Percentiles rank a stretch among this genome's conserved stretches.
Conservation (phyloP, 106 monocot genomes). For the Vanilla planifolia region DNA sequence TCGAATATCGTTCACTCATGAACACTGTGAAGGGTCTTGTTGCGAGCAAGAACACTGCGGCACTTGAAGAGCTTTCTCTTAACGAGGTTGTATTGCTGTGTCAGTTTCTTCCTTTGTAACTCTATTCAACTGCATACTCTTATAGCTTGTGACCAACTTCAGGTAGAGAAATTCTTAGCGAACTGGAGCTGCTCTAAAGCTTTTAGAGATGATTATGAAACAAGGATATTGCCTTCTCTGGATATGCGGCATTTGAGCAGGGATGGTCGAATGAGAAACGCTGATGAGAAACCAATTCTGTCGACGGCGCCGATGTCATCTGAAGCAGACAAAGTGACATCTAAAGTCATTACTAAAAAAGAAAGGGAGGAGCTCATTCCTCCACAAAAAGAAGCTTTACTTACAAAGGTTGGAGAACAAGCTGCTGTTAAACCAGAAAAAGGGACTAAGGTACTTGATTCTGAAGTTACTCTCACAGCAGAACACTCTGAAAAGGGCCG, state of each 20-base stretch:
- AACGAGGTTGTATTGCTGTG: constrained; percentile 40
- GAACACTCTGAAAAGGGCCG: constrained; percentile 17
- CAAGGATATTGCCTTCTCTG: constrained; percentile 60
- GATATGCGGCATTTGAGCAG: constrained; percentile 51
- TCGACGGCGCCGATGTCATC: constrained; percentile 12
- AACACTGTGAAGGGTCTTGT: constrained; percentile 65
- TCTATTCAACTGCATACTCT: background rate
- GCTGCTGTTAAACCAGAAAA: constrained; percentile 16
- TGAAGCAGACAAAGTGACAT: constrained; percentile 18
- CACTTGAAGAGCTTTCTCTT: constrained; percentile 43
- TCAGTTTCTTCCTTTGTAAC: background rate
- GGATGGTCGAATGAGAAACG: constrained; percentile 80
- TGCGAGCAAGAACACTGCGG: constrained; percentile 49
- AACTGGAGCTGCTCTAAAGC: constrained; percentile 50
- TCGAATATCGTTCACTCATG: constrained; percentile 58
- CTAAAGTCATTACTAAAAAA: constrained; percentile 8
- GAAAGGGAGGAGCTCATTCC: constrained; percentile 24
- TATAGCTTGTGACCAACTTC: background rate
- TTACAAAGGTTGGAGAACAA: constrained; percentile 6
- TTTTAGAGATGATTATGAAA: constrained; percentile 76
- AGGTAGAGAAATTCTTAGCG: constrained; percentile 74
- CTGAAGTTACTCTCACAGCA: constrained; percentile 13
- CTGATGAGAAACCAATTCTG: constrained; percentile 71
- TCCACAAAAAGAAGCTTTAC: background rate
- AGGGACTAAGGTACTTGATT: constrained; percentile 13